Evolutionary conservation across 2,329 filamentous ascomycete species (phyloP).

Genomic region (Calonectria montana): DNA sequence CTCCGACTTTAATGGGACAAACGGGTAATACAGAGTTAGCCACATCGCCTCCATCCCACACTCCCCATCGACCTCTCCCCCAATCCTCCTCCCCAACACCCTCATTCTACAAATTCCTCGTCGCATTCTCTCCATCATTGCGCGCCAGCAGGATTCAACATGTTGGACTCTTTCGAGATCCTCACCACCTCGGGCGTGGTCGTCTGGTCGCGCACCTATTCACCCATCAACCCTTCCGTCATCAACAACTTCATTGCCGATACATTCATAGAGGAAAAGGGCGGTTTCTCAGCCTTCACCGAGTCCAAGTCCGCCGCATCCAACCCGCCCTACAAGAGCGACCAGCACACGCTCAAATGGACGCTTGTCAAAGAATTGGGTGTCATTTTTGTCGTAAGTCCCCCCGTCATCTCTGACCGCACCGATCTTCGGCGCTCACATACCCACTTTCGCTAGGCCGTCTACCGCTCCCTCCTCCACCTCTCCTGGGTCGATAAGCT

Average conservation of each 20-base stretch:
- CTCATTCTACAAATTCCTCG: constrained; percentile 12
- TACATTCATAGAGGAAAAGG: constrained; percentile 96
- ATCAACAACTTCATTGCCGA: constrained; percentile 96
- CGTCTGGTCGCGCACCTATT: constrained; percentile 92
- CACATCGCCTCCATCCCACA: constrained; percentile 40
- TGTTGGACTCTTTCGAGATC: constrained; percentile 98
- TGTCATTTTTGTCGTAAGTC: constrained; percentile 87
- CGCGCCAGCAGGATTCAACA: constrained; percentile 52
- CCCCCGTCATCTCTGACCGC: constrained; percentile 31
- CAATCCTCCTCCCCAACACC: constrained; percentile 19
- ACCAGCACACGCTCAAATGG: constrained; percentile 96
- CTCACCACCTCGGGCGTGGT: constrained; percentile 96
- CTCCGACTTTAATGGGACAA: constrained; percentile 33
- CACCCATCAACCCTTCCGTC: constrained; percentile 80
- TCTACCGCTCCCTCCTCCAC: constrained; percentile 95
- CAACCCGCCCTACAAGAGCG: constrained; percentile 85
- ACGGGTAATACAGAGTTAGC: constrained; percentile 31
- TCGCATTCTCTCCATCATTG: constrained; percentile 11
- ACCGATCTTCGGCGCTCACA: constrained; percentile 37
- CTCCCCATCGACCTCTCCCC: constrained; percentile 23
- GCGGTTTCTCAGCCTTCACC: constrained; percentile 69
- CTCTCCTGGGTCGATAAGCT: constrained; percentile 98
- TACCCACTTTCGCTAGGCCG: constrained; percentile 70
- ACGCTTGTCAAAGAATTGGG: constrained; percentile 91
- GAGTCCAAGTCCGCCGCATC: constrained; percentile 68